Base-by-base conservation (phyloP, 164 flowering plant genomes). In the Magnolia changhungtana region DNA sequence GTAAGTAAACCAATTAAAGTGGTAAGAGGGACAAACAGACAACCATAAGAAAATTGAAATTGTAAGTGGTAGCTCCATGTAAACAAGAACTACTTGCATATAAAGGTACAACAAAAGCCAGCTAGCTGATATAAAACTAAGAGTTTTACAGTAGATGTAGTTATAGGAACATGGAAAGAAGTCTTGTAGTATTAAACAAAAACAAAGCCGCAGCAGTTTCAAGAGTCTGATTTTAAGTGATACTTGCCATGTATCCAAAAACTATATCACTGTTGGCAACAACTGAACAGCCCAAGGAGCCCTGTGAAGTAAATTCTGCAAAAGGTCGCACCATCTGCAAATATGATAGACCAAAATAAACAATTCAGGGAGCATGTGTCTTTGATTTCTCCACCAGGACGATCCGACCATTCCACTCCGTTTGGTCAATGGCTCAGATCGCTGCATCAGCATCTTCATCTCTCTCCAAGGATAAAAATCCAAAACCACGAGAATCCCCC, bases 391-490 rank as follows among this genome's bases (percentile, higher is more conserved):
- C 87, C 71, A 85, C 87, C 55, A 85, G 83, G 66, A 85, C 82
- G 74, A 85, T 69, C 31, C 87, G 81, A 8, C 87, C 87, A 75
- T 83, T 83, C 87, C 87, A 85, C 68, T 85, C 82, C 55, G 84
- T 81, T 76, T 81, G 80, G 69, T 84, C 86, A 59, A 84, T 79
- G 71, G 86, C 82, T 55, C 82, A 75, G 59, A 84, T 84, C 1
- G 86, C 84, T 66, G 82, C 86, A 84, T 84, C 86, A 11, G 86
- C 86, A 72, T 81, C 85, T 80, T 85, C 84, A 78, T 83, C 87
- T 78, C 77, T 81, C 69, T 85, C 84, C 81, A 85, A 78, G 45
- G 87, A 74, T 67, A 85, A 76, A 69, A 85, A 83, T 19, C 87
- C 87, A 80, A 83, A 85, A 61, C 87, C 85, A 69, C 87, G 82